Conservation (phyloP, 2,329 filamentous ascomycete species). For the Pyrenochaeta sp. region DNA sequence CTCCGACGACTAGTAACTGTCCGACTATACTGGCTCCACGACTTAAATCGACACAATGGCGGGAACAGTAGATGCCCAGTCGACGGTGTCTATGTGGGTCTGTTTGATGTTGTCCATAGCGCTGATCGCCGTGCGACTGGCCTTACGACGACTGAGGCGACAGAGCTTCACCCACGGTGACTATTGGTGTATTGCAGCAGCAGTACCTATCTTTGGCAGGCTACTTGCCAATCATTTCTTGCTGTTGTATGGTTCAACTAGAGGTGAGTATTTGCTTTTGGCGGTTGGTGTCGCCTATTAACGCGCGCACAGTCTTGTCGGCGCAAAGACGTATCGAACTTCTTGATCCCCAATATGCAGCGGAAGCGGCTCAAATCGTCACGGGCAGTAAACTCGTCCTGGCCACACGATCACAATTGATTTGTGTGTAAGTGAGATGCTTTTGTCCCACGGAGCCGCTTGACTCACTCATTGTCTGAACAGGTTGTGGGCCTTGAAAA, state of each 20-base stretch:
- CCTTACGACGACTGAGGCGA: conserved; percentile 15
- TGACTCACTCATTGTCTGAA: background rate
- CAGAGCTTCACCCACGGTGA: conserved; percentile 23
- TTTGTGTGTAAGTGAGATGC: conserved; percentile 17
- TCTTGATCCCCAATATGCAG: conserved; percentile 7
- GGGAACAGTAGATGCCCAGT: conserved; percentile 1
- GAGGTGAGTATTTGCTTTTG: conserved; percentile 8
- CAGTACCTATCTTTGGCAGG: conserved; percentile 16
- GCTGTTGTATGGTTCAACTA: conserved; percentile 24
- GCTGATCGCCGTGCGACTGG: conserved; percentile 19
- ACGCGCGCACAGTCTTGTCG: conserved; percentile 11
- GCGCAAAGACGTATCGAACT: conserved; percentile 10
- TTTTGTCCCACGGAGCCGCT: background rate
- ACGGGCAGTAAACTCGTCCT: conserved; percentile 24
- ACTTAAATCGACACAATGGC: background rate
- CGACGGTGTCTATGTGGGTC: conserved; percentile 19
- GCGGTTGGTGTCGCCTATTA: background rate
- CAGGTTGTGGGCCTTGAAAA: conserved; percentile 26
- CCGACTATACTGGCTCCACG: background rate
- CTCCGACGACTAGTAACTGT: background rate
- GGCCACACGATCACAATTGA: conserved; percentile 21
- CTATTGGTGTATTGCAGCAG: conserved; percentile 25
- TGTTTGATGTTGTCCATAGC: conserved; percentile 22
- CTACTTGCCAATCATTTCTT: conserved; percentile 21
- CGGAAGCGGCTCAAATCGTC: conserved; percentile 1